These are phyloP conservation scores for Colletotrichum chrysophilum DNA, from an alignment of 2,329 filamentous ascomycete species.

Conservation along the genomic window DNA sequence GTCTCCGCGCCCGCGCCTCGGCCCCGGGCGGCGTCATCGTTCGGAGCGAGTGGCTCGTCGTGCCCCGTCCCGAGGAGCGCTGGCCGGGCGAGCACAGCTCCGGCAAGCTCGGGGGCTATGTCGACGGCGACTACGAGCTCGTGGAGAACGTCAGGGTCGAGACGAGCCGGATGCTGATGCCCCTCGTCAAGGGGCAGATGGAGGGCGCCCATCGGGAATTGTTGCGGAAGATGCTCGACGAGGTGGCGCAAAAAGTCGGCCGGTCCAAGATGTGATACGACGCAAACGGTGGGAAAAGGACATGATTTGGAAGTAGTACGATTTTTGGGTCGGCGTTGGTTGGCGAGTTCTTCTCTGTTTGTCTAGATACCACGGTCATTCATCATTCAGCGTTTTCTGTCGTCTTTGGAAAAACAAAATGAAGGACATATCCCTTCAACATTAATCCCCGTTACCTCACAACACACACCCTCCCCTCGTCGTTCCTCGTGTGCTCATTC, in stretches of 20 bases:
- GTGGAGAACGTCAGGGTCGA: conserved; percentile 37
- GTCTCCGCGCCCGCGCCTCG: conserved; percentile 47
- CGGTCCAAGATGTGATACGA: neutral
- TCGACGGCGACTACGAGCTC: conserved; percentile 35
- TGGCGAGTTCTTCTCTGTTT: neutral
- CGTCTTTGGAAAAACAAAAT: neutral
- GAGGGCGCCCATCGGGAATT: conserved; percentile 33
- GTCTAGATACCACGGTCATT: conserved; percentile 10
- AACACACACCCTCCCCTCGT: neutral
- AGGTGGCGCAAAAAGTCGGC: conserved; percentile 27
- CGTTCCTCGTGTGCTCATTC: neutral
- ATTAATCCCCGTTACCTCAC: neutral
- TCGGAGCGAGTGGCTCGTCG: conserved; percentile 40
- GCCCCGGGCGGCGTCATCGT: conserved; percentile 48
- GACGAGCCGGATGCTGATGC: conserved; percentile 39
- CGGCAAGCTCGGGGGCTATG: conserved; percentile 11
- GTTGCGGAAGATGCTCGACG: conserved; percentile 34
- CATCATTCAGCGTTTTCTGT: neutral
- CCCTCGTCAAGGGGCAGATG: conserved; percentile 35
- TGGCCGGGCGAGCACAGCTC: conserved; percentile 7
- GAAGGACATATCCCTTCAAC: neutral
- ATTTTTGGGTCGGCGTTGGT: neutral
- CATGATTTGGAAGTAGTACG: neutral
- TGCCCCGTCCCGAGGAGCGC: conserved; percentile 23
- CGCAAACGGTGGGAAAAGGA: neutral